These are phyloP conservation scores for Coniferiporia sulphurascens DNA, from an alignment of 1,284 basidiomycete species.

Conservation along the genomic window DNA sequence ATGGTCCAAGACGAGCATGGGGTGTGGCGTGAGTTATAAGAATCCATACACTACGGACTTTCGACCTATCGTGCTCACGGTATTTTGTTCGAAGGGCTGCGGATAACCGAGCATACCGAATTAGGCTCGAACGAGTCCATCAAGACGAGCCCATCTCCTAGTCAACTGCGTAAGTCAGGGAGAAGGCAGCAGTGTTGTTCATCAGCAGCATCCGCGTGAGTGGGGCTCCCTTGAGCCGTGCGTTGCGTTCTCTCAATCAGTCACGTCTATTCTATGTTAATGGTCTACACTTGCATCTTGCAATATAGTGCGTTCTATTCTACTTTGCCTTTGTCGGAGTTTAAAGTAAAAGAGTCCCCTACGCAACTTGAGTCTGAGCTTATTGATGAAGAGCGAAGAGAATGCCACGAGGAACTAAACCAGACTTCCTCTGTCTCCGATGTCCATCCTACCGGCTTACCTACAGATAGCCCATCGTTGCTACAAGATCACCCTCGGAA, in stretches of 20 bases:
- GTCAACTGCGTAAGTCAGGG: constrained; percentile 35
- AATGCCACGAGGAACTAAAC: not conserved
- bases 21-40: constrained; percentile 45
- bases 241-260: constrained; percentile 5
- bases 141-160: constrained; percentile 40
- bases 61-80: not conserved
- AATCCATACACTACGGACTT: not conserved
- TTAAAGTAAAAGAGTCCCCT: not conserved
- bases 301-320: constrained; percentile 5
- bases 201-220: constrained; percentile 19
- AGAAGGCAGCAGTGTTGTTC: not conserved
- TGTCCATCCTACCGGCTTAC: not conserved
- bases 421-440: not conserved
- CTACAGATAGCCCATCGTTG: not conserved
- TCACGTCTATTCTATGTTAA: constrained; percentile 15
- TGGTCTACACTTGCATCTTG: not conserved
- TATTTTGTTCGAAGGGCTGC: constrained; percentile 41
- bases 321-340: not conserved
- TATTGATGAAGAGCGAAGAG: not conserved
- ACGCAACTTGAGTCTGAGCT: not conserved
- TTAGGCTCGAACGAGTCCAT: constrained; percentile 69
- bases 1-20: constrained; percentile 32
- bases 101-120: constrained; percentile 65
- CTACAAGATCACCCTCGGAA: not conserved
- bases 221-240: constrained; percentile 7